These are phyloP conservation scores for Rhodotorula sphaerocarpa DNA, from an alignment of 768 basidiomycete species.

Conservation along the genomic window DNA sequence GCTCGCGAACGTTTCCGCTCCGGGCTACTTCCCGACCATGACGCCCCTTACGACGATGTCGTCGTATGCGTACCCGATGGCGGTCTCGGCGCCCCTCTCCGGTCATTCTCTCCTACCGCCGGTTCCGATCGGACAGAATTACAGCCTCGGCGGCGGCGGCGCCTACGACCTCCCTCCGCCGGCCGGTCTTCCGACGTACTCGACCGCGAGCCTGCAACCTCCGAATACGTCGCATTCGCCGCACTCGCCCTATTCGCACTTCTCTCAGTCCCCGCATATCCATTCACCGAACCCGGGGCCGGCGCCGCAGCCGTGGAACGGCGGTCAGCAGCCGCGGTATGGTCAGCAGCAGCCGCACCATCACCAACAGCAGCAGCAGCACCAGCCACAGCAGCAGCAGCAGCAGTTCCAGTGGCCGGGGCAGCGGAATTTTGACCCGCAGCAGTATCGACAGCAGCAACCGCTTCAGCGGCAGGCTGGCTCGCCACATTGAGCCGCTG, in stretches of 20 bases:
- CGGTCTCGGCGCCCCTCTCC: neutral
- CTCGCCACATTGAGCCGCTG: too few relatives aligned
- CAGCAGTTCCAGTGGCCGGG: neutral
- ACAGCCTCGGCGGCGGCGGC: neutral
- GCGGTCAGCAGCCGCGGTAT: neutral
- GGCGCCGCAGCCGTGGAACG: neutral
- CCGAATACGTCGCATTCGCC: neutral
- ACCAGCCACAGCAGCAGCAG: neutral
- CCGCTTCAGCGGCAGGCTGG: too few relatives aligned
- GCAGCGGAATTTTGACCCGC: neutral
- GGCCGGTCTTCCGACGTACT: neutral
- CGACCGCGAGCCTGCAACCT: neutral
- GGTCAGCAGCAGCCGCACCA: neutral
- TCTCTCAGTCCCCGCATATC: neutral
- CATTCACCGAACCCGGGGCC: neutral
- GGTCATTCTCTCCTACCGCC: constrained; percentile 3
- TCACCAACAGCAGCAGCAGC: neutral
- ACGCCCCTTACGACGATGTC: too few relatives aligned
- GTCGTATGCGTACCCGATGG: neutral
- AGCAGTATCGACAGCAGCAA: neutral
- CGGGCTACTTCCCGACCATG: constrained; percentile 2
- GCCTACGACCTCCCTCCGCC: neutral
- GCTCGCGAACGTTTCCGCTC: neutral
- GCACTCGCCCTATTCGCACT: neutral
- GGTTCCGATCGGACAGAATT: neutral